Conservation (phyloP, 805 yeast genomes). For the Wickerhamomyces strasburgensis region DNA sequence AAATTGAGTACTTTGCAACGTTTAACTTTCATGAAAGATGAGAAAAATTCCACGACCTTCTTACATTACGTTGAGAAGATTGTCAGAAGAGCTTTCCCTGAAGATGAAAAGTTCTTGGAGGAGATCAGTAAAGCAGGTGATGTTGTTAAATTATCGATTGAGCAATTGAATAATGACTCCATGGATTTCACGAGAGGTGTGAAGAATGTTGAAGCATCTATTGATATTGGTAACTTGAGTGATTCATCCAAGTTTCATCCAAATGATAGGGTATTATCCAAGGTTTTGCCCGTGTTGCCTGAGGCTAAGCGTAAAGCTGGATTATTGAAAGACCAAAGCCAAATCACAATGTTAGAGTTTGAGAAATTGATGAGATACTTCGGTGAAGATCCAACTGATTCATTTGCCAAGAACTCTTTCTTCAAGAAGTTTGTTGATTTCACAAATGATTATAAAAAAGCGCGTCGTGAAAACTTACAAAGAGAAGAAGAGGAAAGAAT, state of each 20-base stretch:
- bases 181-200: slow-evolving; percentile 47
- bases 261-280: slow-evolving; percentile 51
- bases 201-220: slow-evolving; percentile 45
- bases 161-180: slow-evolving; percentile 56
- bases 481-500: slow-evolving; percentile 64
- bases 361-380: slow-evolving; percentile 60
- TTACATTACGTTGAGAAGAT: slow-evolving; percentile 71
- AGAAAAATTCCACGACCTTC: slow-evolving; percentile 62
- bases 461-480: slow-evolving; percentile 58
- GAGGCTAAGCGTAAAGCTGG: slow-evolving; percentile 51
- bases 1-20: slow-evolving; percentile 64
- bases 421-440: slow-evolving; percentile 59
- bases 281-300: slow-evolving; percentile 47
- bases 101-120: slow-evolving; percentile 52
- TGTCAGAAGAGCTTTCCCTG: slow-evolving; percentile 61
- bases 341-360: slow-evolving; percentile 45
- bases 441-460: slow-evolving; percentile 55
- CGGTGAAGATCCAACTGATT: slow-evolving; percentile 60
- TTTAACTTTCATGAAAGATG: slow-evolving; percentile 63
- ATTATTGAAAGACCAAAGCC: slow-evolving; percentile 45
- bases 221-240: slow-evolving; percentile 61
- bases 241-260: slow-evolving; percentile 63
- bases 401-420: slow-evolving; percentile 52
- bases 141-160: slow-evolving; percentile 58
- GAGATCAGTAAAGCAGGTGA: slow-evolving; percentile 51